These are phyloP conservation scores for Alternaria hordeiaustralica DNA, from an alignment of 2,329 filamentous ascomycete species.

Conservation along the genomic window DNA sequence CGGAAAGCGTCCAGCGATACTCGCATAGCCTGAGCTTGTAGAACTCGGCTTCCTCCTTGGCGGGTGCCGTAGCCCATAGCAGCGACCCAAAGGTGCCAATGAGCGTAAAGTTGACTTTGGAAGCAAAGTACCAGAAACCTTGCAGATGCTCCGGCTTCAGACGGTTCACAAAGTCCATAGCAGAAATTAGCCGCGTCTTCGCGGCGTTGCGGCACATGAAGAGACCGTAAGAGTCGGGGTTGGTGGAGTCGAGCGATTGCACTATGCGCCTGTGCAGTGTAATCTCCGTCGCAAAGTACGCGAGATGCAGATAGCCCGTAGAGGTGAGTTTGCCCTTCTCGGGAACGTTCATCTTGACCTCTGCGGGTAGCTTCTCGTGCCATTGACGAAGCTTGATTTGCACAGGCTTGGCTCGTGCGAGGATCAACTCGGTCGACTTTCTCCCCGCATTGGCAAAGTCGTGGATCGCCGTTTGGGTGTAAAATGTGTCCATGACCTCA, in stretches of 20 bases:
- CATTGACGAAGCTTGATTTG: conserved; percentile 84
- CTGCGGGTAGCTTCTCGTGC: conserved; percentile 72
- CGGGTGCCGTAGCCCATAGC: conserved; percentile 86
- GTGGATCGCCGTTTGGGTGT: conserved; percentile 77
- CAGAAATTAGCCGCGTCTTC: conserved; percentile 90
- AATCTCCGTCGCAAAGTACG: conserved; percentile 93
- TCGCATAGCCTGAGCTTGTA: conserved; percentile 85
- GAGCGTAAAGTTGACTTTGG: conserved; percentile 88
- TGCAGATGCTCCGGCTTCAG: conserved; percentile 83
- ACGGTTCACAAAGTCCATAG: conserved; percentile 97
- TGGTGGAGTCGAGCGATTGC: conserved; percentile 69
- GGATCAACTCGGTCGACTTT: conserved; percentile 74
- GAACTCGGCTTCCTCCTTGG: conserved; percentile 88
- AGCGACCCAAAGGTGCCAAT: conserved; percentile 93
- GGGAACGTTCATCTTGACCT: conserved; percentile 68
- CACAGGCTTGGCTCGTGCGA: conserved; percentile 79
- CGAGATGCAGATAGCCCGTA: conserved; percentile 77
- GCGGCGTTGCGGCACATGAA: conserved; percentile 94
- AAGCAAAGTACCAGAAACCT: conserved; percentile 92
- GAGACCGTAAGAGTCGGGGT: conserved; percentile 77
- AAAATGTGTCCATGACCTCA: conserved; percentile 83
- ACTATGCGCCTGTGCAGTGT: conserved; percentile 91
- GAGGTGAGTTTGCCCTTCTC: conserved; percentile 53
- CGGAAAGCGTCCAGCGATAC: conserved; percentile 91
- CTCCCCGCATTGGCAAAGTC: conserved; percentile 69